These are phyloP conservation scores for Cystobasidiaceae sp. DNA, from an alignment of 1,284 basidiomycete genomes.

Conservation along the genomic window DNA sequence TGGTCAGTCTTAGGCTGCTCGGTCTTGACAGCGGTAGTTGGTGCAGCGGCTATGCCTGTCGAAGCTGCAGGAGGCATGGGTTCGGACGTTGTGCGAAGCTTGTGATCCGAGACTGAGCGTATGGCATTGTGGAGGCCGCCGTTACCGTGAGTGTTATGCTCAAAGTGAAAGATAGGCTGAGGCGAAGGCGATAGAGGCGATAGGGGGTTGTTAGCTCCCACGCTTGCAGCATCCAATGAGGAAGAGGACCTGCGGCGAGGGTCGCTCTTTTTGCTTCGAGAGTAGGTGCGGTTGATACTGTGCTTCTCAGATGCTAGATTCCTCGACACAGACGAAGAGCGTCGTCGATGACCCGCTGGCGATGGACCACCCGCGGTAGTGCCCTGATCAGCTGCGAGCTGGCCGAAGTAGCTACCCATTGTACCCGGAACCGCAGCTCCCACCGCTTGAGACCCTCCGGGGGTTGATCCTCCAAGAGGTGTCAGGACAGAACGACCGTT, in stretches of 20 bases:
- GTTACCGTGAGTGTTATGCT: slow-evolving; percentile 62
- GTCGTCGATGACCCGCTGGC: slow-evolving; percentile 1
- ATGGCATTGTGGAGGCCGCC: slow-evolving; percentile 74
- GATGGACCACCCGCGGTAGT: neutral
- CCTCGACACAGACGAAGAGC: neutral
- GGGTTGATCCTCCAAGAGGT: neutral
- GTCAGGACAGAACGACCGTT: slow-evolving; percentile 1
- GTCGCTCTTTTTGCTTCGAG: slow-evolving; percentile 4
- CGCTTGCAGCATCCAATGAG: neutral
- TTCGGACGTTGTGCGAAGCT: slow-evolving; percentile 46
- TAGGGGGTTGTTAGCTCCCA: neutral
- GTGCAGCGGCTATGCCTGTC: neutral
- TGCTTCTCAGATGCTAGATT: neutral
- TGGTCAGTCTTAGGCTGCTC: too few relatives aligned
- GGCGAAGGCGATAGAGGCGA: neutral
- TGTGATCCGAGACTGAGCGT: slow-evolving; percentile 53
- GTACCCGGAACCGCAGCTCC: too few relatives aligned
- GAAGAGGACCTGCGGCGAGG: slow-evolving; percentile 13
- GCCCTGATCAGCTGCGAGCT: neutral
- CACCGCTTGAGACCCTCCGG: too few relatives aligned
- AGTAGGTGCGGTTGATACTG: slow-evolving; percentile 15
- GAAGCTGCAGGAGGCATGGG: neutral
- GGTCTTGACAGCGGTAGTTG: neutral
- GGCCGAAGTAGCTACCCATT: slow-evolving; percentile 10
- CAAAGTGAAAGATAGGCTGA: slow-evolving; percentile 31